Evolutionary conservation across 31 red algal genomes (phyloP).

Genomic region (Porphyra umbilicalis): DNA sequence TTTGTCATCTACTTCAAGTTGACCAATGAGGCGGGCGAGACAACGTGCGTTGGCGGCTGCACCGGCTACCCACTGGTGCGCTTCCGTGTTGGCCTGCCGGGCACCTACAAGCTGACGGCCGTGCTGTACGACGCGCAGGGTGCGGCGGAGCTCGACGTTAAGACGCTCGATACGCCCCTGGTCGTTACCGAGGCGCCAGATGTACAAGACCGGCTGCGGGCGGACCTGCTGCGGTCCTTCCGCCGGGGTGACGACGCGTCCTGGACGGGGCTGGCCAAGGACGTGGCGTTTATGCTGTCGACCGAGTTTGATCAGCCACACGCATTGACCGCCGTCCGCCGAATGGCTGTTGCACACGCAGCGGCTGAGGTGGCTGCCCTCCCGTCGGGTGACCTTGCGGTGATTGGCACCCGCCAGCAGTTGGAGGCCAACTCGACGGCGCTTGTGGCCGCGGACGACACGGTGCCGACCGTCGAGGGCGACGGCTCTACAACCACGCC

Average conservation of each 20-base stretch:
- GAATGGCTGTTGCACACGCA: neutral
- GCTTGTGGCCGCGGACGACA: slow-evolving; percentile 9
- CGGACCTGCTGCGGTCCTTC: slow-evolving; percentile 25
- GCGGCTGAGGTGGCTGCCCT: too few species aligned
- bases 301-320: neutral
- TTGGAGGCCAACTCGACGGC: slow-evolving; percentile 1
- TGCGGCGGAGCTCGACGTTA: slow-evolving; percentile 28
- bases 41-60: slow-evolving; percentile 49
- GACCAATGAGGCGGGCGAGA: slow-evolving; percentile 25
- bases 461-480: slow-evolving; percentile 17
- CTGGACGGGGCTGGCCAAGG: slow-evolving; percentile 53
- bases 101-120: slow-evolving; percentile 33
- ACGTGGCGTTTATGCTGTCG: slow-evolving; percentile 38
- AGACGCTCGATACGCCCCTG: slow-evolving; percentile 22
- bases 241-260: slow-evolving; percentile 42
- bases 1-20: slow-evolving; percentile 57
- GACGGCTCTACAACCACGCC: neutral
- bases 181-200: slow-evolving; percentile 16
- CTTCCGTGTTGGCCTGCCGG: slow-evolving; percentile 43
- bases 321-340: neutral
- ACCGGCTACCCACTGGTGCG: slow-evolving; percentile 45
- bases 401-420: neutral
- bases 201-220: neutral
- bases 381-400: neutral
- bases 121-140: slow-evolving; percentile 52